These are phyloP conservation scores for Trypanosoma platydactyli DNA, from an alignment of 208 protist genomes.

Conservation along the genomic window DNA sequence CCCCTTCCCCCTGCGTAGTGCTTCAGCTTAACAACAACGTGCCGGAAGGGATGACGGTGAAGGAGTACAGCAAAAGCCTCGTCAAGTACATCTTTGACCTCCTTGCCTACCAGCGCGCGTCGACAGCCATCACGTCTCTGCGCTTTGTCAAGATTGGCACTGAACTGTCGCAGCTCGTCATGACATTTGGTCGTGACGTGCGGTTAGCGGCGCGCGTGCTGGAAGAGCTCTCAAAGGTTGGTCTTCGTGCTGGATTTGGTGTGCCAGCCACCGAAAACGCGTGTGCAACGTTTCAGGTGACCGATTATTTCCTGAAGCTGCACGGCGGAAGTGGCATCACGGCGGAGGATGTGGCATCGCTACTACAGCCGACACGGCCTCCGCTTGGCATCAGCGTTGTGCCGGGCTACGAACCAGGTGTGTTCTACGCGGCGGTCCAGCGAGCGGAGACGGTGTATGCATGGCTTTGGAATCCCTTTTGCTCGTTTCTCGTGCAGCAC, in stretches of 20 bases:
- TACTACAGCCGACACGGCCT: constrained; percentile 57
- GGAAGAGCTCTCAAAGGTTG: constrained; percentile 48
- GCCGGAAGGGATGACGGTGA: constrained; percentile 58
- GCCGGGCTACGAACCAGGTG: constrained; percentile 70
- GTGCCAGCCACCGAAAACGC: constrained; percentile 42
- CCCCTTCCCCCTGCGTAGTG: constrained; percentile 60
- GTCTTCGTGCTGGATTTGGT: constrained; percentile 61
- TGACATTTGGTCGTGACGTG: constrained; percentile 67
- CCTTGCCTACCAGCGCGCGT: constrained; percentile 58
- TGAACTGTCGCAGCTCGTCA: constrained; percentile 69
- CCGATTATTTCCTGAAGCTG: constrained; percentile 65
- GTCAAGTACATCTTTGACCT: constrained; percentile 82
- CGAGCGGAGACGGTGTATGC: constrained; percentile 72
- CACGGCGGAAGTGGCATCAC: constrained; percentile 54
- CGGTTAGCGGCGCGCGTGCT: constrained; percentile 55
- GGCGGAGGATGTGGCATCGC: constrained; percentile 45
- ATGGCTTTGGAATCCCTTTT: constrained; percentile 78
- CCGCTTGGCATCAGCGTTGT: constrained; percentile 60
- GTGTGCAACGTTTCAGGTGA: constrained; percentile 80
- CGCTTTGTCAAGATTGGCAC: constrained; percentile 78
- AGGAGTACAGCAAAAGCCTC: constrained; percentile 72
- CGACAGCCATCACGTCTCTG: constrained; percentile 74
- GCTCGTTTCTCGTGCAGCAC: constrained; percentile 67
- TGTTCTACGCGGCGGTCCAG: constrained; percentile 81
- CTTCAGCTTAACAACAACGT: constrained; percentile 56